A percentile compares a stretch with the other conserved stretches of the same genome.
Evolutionary conservation across 2,329 filamentous ascomycete species (phyloP).

Genomic region (Madurella fahalii): DNA sequence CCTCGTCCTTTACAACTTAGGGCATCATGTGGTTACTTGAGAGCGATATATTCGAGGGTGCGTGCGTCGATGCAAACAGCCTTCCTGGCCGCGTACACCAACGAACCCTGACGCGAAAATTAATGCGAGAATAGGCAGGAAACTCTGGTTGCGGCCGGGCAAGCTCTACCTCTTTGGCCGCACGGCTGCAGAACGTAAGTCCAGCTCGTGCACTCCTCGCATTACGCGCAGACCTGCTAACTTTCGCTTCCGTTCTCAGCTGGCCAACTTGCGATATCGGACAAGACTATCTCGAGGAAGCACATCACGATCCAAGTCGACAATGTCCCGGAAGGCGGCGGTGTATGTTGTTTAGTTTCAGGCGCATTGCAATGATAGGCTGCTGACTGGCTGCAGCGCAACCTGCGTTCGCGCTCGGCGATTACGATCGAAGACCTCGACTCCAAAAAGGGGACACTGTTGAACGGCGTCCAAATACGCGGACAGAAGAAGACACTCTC

Average conservation of each 20-base stretch:
- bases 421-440: slow-evolving; percentile 72
- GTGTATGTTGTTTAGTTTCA: slow-evolving; percentile 44
- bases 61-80: slow-evolving; percentile 14
- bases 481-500: slow-evolving; percentile 56
- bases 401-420: slow-evolving; percentile 60
- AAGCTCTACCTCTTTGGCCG: slow-evolving; percentile 83
- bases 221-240: background rate
- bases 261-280: slow-evolving; percentile 64
- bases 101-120: slow-evolving; percentile 9
- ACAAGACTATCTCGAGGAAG: slow-evolving; percentile 82
- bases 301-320: slow-evolving; percentile 77
- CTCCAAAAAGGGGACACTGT: slow-evolving; percentile 78
- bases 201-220: background rate
- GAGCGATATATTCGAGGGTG: slow-evolving; percentile 50
- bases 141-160: slow-evolving; percentile 80
- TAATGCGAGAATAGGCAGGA: slow-evolving; percentile 50
- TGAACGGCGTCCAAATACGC: slow-evolving; percentile 70
- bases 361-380: background rate
- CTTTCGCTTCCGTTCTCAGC: slow-evolving; percentile 38
- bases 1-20: background rate
- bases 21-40: slow-evolving; percentile 62
- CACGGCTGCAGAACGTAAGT: slow-evolving; percentile 60
- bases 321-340: slow-evolving; percentile 60
- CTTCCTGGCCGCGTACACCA: background rate
- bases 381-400: slow-evolving; percentile 42